Evolutionary conservation across 768 basidiomycete species (phyloP).

Genomic region (Lentinus tigrinus): DNA sequence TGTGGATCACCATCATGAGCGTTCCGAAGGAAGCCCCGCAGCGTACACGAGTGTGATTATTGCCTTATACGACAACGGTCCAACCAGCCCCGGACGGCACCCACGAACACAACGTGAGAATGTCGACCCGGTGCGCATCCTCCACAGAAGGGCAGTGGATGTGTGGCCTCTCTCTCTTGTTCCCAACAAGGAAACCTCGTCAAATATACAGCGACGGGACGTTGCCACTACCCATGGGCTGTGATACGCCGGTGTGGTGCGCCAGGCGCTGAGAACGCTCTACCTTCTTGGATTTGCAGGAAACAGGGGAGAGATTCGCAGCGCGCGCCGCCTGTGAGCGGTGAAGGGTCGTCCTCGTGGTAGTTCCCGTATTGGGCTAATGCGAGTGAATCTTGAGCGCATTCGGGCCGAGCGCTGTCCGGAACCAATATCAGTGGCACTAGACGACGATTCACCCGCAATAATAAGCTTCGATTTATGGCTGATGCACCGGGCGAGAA

Average conservation of each 20-base stretch:
- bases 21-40: background rate
- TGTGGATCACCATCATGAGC: constrained; percentile 13
- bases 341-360: constrained; percentile 2
- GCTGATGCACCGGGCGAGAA: background rate
- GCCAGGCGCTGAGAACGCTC: background rate
- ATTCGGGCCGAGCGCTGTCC: background rate
- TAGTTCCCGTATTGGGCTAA: constrained; percentile 2
- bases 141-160: background rate
- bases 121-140: background rate
- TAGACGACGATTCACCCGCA: background rate
- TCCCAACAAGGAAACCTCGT: background rate
- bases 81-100: background rate
- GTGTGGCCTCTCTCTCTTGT: background rate
- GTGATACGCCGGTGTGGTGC: background rate
- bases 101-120: background rate
- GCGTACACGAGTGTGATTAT: background rate
- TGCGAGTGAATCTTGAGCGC: background rate
- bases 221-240: background rate
- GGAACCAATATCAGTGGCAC: background rate
- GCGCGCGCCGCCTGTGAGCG: constrained; percentile 12
- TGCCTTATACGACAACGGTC: background rate
- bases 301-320: constrained; percentile 5
- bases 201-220: background rate
- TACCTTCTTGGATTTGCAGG: constrained; percentile 7
- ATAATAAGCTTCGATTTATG: background rate